These are phyloP conservation scores for Rachicladosporium sp. DNA, from an alignment of 2,329 filamentous ascomycete species.

Conservation along the genomic window DNA sequence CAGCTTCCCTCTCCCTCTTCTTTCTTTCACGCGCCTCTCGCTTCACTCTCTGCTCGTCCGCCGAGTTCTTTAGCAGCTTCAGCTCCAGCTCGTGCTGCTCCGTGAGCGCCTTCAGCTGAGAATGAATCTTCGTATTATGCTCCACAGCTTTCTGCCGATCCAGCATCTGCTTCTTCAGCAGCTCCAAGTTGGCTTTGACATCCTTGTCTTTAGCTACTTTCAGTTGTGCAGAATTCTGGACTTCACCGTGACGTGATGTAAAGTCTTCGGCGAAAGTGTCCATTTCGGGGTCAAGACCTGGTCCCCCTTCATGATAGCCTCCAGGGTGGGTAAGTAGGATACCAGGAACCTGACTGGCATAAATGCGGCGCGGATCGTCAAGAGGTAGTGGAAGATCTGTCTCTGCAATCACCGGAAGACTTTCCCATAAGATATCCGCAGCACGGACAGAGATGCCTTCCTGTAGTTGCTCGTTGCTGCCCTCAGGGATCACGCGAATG, in stretches of 20 bases:
- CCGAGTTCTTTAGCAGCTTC: conserved; percentile 31
- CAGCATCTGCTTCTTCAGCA: conserved; percentile 21
- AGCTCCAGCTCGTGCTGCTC: conserved; percentile 34
- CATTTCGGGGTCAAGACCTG: conserved; percentile 27
- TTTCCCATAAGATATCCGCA: conserved; percentile 14
- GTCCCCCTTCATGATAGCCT: conserved; percentile 37
- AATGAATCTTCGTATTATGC: conserved; percentile 30
- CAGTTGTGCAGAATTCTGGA: conserved; percentile 25
- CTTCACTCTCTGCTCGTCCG: conserved; percentile 26
- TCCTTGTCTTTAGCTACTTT: conserved; percentile 21
- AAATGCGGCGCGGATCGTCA: conserved; percentile 30
- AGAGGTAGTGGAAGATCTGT: conserved; percentile 31
- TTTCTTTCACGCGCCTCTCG: conserved; percentile 23
- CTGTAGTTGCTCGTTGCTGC: conserved; percentile 16
- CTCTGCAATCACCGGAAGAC: conserved; percentile 18
- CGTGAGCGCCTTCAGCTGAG: conserved; percentile 30
- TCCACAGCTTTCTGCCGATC: conserved; percentile 27
- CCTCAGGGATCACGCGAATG: conserved; percentile 16
- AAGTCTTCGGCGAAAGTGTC: conserved; percentile 29
- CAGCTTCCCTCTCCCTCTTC: conserved; percentile 11
- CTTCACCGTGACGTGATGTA: conserved; percentile 22
- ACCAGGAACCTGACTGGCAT: conserved; percentile 31
- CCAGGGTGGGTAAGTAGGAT: conserved; percentile 33
- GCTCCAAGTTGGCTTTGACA: conserved; percentile 17
- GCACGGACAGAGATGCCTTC: conserved; percentile 16